phyloP scores from a whole-genome alignment of 148 eudicot species.

The Camellia lanceoleosa region DNA sequence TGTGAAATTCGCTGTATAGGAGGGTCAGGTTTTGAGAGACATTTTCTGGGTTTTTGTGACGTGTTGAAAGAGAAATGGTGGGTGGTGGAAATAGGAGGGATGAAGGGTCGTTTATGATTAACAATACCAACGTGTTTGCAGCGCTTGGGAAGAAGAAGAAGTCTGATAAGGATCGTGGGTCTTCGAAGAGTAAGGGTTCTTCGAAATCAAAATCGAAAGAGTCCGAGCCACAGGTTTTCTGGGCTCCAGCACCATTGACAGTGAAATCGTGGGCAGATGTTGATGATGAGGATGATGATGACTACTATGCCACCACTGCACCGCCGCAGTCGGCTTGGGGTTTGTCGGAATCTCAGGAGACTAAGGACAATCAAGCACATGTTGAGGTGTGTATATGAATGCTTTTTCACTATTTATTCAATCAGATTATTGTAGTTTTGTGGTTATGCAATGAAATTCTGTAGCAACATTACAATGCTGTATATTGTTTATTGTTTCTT shows the following conservation, averaged over 20 bases:
- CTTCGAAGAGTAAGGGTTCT: constrained; percentile 40
- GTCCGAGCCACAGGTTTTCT: constrained; percentile 39
- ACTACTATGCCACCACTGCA: constrained; percentile 77
- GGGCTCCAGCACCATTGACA: constrained; percentile 70
- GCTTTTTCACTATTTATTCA: neutral
- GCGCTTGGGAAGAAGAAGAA: constrained; percentile 93
- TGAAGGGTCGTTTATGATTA: constrained; percentile 54
- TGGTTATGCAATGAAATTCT: neutral
- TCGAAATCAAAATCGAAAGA: constrained; percentile 42
- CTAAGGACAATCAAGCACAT: neutral
- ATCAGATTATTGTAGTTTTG: neutral
- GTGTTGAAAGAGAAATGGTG: constrained; percentile 41
- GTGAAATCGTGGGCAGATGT: constrained; percentile 95
- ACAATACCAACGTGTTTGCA: constrained; percentile 76
- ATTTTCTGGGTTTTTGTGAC: neutral
- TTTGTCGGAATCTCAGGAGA: constrained; percentile 14
- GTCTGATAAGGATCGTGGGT: constrained; percentile 37
- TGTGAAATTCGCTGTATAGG: neutral
- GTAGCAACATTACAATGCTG: neutral
- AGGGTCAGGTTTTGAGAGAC: neutral
- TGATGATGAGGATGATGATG: constrained; percentile 94
- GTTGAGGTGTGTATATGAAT: constrained; percentile 12
- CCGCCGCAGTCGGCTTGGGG: constrained; percentile 71
- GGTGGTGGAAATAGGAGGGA: constrained; percentile 66
- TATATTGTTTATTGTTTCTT: neutral